phyloP scores from a whole-genome alignment of 176 grass and related monocot species.

The Oryza meyeriana region DNA sequence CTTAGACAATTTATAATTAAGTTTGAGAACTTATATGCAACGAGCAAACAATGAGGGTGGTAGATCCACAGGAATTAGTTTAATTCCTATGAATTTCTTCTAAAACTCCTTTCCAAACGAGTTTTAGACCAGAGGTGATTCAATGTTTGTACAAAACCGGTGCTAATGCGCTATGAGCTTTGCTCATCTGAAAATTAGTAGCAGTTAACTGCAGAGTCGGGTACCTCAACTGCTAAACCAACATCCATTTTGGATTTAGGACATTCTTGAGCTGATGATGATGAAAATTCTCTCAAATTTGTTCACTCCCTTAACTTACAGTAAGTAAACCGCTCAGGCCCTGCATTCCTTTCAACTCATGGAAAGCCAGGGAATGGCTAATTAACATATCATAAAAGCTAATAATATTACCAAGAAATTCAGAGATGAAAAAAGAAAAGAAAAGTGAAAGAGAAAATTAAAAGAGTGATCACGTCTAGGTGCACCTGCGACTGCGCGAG shows the following conservation, averaged over 20 bases:
- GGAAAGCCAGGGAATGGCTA: constrained; percentile 18
- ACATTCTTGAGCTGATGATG: background rate
- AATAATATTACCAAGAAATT: constrained; percentile 16
- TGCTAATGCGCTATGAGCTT: background rate
- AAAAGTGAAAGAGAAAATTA: background rate
- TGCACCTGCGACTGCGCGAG: too few relatives aligned
- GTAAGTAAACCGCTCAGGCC: constrained; percentile 40
- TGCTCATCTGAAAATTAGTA: background rate
- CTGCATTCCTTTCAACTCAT: background rate
- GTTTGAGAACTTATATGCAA: too few relatives aligned
- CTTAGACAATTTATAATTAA: too few relatives aligned
- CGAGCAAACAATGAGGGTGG: too few relatives aligned
- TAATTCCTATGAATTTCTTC: too few relatives aligned
- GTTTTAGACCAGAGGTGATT: too few relatives aligned
- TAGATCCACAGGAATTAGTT: too few relatives aligned
- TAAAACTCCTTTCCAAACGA: too few relatives aligned
- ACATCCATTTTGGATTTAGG: constrained; percentile 14
- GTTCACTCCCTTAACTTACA: constrained; percentile 25
- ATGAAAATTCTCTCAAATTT: background rate
- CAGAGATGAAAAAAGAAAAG: background rate
- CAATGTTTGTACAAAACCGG: too few relatives aligned
- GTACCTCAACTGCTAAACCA: background rate
- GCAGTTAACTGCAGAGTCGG: background rate
- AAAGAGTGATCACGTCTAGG: too few relatives aligned
- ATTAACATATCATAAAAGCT: constrained; percentile 10